Base-by-base conservation (phyloP, 2,329 filamentous ascomycete genomes). In the Hymenoscyphus occultus region DNA sequence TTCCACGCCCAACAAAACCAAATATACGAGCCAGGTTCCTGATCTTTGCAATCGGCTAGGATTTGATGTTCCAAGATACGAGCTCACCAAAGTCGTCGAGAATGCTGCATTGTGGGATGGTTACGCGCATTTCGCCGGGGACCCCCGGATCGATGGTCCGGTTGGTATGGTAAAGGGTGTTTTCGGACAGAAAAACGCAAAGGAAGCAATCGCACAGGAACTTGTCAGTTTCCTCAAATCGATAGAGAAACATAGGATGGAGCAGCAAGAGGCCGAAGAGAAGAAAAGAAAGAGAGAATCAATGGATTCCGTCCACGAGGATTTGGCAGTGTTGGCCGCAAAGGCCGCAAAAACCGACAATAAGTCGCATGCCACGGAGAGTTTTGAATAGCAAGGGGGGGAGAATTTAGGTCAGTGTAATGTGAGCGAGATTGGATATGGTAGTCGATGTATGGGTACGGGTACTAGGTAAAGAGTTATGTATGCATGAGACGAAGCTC, bases 101-200 rank as follows among this genome's bases (percentile, higher is more conserved):
- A 65, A 66, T 13, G 59, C 51, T 3, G 54, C 71, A 1, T 13
- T 75, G 2, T 75, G 69, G 31, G 60, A 68, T 19, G 71, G 67
- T 0, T 72, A 71, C 58, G 74, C 74, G 1, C 67, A 74, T 62
- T 76, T 75, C 54, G 65, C 63, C 12, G 63, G 61, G 2, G 70
- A 75, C 56, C 68, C 69, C 1, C 68, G 70, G 9, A 70, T 78
- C 3, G 68, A 70, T 2, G 75, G 76, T 0, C 74, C 76, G 2
- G 70, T 83, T 19, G 81, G 79, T 31, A 72, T 78, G 62, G 77
- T 81, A 1, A 66, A 73, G 0, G 74, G 78, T 62, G 73, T 83
- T 0, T 80, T 74, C 66, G 82, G 82, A 2, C 80, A 79, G 75
- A 82, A 81, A 73, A 79, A 75, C 59, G 81, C 81, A 0, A 82